Conservation (phyloP, 306 rosid species). For the Medicago lupulina region DNA sequence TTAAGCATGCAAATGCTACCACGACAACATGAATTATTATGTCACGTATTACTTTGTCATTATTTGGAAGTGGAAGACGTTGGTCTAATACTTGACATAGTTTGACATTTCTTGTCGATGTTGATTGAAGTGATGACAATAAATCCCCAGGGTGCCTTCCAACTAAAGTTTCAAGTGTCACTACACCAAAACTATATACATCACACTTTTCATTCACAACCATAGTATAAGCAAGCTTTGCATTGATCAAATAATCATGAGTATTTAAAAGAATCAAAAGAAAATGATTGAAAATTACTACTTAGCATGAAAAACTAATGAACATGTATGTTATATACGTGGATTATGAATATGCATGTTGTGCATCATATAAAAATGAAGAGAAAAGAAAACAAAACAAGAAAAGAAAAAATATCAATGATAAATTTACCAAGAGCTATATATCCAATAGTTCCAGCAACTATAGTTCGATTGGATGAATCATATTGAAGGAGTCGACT, state of each 20-base stretch:
- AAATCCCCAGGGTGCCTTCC: slow-evolving; percentile 38
- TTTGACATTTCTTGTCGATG: not conserved
- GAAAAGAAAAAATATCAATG: not conserved
- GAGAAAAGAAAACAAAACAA: not conserved
- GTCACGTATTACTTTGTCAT: not conserved
- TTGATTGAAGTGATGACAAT: slow-evolving; percentile 22
- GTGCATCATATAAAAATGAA: too few relatives aligned
- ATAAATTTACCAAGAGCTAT: slow-evolving; percentile 29
- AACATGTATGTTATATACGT: too few relatives aligned
- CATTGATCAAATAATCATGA: not conserved
- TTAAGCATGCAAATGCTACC: slow-evolving; percentile 25
- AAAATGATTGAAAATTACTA: too few relatives aligned
- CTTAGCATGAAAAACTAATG: not conserved
- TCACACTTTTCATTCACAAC: slow-evolving; percentile 37
- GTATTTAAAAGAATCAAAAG: too few relatives aligned
- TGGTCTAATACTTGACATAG: slow-evolving; percentile 23
- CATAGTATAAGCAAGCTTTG: slow-evolving; percentile 37
- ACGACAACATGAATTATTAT: slow-evolving; percentile 10
- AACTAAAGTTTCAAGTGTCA: slow-evolving; percentile 30
- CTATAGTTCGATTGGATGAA: slow-evolving; percentile 35
- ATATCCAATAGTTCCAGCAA: slow-evolving; percentile 43
- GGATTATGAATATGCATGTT: not conserved
- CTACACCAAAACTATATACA: slow-evolving; percentile 40
- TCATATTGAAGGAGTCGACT: slow-evolving; percentile 8
- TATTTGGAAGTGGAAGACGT: slow-evolving; percentile 11